These are phyloP conservation scores for Linnemannia elongata DNA, from an alignment of 192 early-diverging fungal genomes.

Conservation along the genomic window DNA sequence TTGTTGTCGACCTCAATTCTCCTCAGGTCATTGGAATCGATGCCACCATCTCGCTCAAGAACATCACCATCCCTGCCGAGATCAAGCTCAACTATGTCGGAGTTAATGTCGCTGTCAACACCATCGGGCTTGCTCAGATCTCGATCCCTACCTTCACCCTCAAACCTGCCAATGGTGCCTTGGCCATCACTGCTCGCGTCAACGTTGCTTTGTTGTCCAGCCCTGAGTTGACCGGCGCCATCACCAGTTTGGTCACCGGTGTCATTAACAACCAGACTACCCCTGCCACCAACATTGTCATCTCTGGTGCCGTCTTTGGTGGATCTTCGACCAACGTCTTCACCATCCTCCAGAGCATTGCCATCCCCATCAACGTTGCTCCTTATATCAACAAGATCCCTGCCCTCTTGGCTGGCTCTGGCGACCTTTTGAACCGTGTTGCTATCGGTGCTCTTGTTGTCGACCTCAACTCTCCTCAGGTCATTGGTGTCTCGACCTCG, in stretches of 20 bases:
- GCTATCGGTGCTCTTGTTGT: constrained; percentile 18
- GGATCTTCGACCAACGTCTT: constrained; percentile 26
- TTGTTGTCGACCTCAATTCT: constrained; percentile 23
- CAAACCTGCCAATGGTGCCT: constrained; percentile 8
- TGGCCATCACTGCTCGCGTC: constrained; percentile 24
- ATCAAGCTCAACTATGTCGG: constrained; percentile 29
- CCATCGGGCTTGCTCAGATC: constrained; percentile 20
- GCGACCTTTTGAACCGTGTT: constrained; percentile 5
- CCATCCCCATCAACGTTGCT: constrained; percentile 22
- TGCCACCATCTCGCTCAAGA: constrained; percentile 28
- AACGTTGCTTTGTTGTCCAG: constrained; percentile 23
- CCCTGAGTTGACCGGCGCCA: constrained; percentile 9
- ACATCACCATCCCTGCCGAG: constrained; percentile 31
- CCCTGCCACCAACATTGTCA: constrained; percentile 27
- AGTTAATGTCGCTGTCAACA: constrained; percentile 27
- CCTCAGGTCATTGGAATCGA: constrained; percentile 33
- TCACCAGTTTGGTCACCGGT: constrained; percentile 19
- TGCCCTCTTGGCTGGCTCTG: constrained; percentile 11
- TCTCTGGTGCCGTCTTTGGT: constrained; percentile 27
- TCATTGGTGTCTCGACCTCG: constrained; percentile 20
- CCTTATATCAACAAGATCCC: constrained; percentile 32
- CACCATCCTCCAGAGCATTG: constrained; percentile 22
- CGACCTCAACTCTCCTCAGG: constrained; percentile 30
- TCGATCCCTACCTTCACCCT: constrained; percentile 24
- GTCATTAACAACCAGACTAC: constrained; percentile 28